These are phyloP conservation scores for Hygrophoropsis aurantiaca DNA, from an alignment of 768 basidiomycete species.

Conservation along the genomic window DNA sequence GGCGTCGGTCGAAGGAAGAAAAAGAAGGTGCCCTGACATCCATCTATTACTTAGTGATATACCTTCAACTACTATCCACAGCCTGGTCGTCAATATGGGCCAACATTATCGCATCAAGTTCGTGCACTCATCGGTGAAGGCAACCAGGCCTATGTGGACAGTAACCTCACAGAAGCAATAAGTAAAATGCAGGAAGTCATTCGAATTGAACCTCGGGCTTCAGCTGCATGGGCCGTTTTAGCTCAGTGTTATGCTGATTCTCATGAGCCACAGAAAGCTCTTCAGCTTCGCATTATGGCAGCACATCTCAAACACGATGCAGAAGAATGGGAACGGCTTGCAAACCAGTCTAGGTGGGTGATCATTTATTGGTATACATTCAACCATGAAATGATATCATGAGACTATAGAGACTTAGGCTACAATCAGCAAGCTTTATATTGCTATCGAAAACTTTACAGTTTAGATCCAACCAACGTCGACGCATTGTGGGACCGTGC, in stretches of 20 bases:
- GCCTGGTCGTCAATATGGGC: conserved; percentile 51
- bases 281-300: conserved; percentile 86
- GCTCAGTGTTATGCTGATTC: conserved; percentile 81
- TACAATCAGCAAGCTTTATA: conserved; percentile 87
- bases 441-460: conserved; percentile 83
- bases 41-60: neutral
- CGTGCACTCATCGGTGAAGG: conserved; percentile 78
- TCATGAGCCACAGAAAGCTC: conserved; percentile 63
- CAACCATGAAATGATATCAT: too few relatives aligned
- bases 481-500: conserved; percentile 91
- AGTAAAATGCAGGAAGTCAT: conserved; percentile 89
- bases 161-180: conserved; percentile 64
- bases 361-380: too few relatives aligned
- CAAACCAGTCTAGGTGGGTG: conserved; percentile 65
- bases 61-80: conserved; percentile 5
- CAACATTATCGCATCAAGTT: conserved; percentile 67
- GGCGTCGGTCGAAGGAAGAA: conserved; percentile 59
- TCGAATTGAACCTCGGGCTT: conserved; percentile 85
- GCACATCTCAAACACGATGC: conserved; percentile 83
- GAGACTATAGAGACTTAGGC: conserved; percentile 63
- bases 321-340: conserved; percentile 87
- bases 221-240: conserved; percentile 83
- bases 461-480: conserved; percentile 76
- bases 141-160: conserved; percentile 82
- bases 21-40: conserved; percentile 40